A percentile compares a stretch with the other conserved stretches of the same genome.
These are phyloP conservation scores for Melocanna baccifera DNA, from an alignment of 176 grass and related monocot species.

Conservation along the genomic window DNA sequence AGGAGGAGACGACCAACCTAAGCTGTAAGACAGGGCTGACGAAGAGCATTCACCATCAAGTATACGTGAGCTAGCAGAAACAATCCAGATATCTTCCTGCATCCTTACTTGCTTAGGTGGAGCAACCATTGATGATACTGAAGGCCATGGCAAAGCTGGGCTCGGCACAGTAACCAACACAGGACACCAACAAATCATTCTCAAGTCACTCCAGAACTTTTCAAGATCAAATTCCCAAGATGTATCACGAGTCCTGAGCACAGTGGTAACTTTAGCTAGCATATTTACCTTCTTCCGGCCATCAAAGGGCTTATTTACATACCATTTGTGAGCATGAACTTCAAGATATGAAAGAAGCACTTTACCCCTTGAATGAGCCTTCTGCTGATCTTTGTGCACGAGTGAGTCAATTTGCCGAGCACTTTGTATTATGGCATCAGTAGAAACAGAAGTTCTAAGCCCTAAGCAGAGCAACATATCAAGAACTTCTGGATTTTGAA, in stretches of 20 bases:
- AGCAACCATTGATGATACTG: slow-evolving; percentile 75
- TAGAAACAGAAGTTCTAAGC: slow-evolving; percentile 72
- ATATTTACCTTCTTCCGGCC: slow-evolving; percentile 70
- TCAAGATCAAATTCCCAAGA: slow-evolving; percentile 68
- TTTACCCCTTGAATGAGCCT: slow-evolving; percentile 83
- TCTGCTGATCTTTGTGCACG: slow-evolving; percentile 80
- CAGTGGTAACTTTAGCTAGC: slow-evolving; percentile 73
- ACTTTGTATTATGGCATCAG: slow-evolving; percentile 77
- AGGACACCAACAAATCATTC: slow-evolving; percentile 99
- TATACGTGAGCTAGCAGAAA: slow-evolving; percentile 90
- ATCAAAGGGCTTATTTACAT: slow-evolving; percentile 53
- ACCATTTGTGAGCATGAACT: slow-evolving; percentile 85
- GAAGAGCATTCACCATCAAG: slow-evolving; percentile 95
- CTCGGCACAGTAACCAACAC: slow-evolving; percentile 71
- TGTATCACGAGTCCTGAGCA: slow-evolving; percentile 56
- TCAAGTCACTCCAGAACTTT: slow-evolving; percentile 86
- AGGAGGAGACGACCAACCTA: slow-evolving; percentile 88
- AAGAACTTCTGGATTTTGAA: slow-evolving; percentile 76
- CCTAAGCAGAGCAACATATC: slow-evolving; percentile 87
- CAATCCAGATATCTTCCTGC: slow-evolving; percentile 94
- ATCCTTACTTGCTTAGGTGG: slow-evolving; percentile 93
- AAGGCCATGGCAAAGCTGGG: slow-evolving; percentile 86
- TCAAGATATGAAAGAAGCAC: slow-evolving; percentile 95
- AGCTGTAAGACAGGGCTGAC: slow-evolving; percentile 65
- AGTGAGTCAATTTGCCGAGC: slow-evolving; percentile 82